Percentiles rank a stretch among this genome's conserved stretches.
Evolutionary conservation across 1,284 basidiomycete genomes (phyloP).

Genomic region (Xanthoconium separans): DNA sequence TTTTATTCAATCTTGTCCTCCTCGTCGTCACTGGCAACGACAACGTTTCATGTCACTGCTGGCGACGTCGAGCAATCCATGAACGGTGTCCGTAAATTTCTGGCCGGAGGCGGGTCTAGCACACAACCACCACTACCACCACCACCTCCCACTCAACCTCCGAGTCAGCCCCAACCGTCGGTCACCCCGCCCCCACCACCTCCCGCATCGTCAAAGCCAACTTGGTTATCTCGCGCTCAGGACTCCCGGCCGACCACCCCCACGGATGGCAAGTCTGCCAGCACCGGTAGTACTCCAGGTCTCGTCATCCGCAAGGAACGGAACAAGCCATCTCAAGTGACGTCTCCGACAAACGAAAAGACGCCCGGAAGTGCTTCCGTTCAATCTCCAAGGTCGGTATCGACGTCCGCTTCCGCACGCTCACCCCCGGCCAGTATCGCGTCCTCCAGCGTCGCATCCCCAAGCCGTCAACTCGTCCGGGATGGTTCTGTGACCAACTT

Average conservation of each 20-base stretch:
- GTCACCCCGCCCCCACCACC: slow-evolving; percentile 19
- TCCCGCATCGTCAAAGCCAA: slow-evolving; percentile 33
- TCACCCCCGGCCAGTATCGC: slow-evolving; percentile 25
- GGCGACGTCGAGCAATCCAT: slow-evolving; percentile 37
- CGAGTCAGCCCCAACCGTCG: slow-evolving; percentile 13
- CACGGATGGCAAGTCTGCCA: slow-evolving; percentile 31
- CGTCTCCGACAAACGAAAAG: slow-evolving; percentile 24
- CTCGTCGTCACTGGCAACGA: slow-evolving; percentile 11
- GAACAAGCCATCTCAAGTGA: slow-evolving; percentile 31
- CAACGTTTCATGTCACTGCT: slow-evolving; percentile 22
- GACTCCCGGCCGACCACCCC: slow-evolving; percentile 31
- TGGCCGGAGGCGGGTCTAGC: slow-evolving; percentile 44
- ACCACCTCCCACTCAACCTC: slow-evolving; percentile 20
- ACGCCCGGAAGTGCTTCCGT: slow-evolving; percentile 27
- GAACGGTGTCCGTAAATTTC: slow-evolving; percentile 73
- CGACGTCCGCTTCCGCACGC: slow-evolving; percentile 14
- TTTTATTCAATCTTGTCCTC: neutral
- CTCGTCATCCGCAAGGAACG: slow-evolving; percentile 57
- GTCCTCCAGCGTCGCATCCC: slow-evolving; percentile 29
- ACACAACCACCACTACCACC: slow-evolving; percentile 23
- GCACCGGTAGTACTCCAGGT: slow-evolving; percentile 41
- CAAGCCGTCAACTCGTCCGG: slow-evolving; percentile 28
- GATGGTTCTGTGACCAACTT: slow-evolving; percentile 12
- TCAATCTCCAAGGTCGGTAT: slow-evolving; percentile 20
- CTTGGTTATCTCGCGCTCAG: slow-evolving; percentile 43